phyloP scores from a whole-genome alignment of 1,284 basidiomycete species.

The Tylopilus orsonianus region DNA sequence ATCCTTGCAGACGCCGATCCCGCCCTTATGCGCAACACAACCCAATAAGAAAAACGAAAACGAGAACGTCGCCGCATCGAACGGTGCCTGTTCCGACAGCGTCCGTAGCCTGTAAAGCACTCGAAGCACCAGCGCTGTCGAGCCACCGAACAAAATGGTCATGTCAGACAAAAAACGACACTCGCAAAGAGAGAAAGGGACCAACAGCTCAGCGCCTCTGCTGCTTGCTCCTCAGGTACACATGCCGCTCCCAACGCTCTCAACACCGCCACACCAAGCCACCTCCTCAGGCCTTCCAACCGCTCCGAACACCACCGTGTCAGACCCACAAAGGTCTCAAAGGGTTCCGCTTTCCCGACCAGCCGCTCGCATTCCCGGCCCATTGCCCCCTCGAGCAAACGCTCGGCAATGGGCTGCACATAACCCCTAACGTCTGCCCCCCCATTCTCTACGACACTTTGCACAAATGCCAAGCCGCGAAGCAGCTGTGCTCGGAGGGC shows the following conservation, averaged over 20 bases:
- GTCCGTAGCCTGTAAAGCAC: constrained; percentile 87
- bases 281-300: constrained; percentile 64
- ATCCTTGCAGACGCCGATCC: constrained; percentile 44
- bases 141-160: background rate
- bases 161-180: background rate
- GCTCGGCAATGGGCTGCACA: constrained; percentile 55
- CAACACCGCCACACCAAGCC: constrained; percentile 81
- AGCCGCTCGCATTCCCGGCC: constrained; percentile 53
- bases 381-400: constrained; percentile 68
- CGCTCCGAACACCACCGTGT: constrained; percentile 68
- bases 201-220: constrained; percentile 72
- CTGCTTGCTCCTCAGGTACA: constrained; percentile 72
- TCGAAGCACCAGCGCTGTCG: constrained; percentile 73
- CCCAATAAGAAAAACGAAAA: constrained; percentile 80
- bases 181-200: background rate
- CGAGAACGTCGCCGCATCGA: constrained; percentile 85
- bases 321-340: constrained; percentile 75
- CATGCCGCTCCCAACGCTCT: constrained; percentile 65
- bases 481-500: constrained; percentile 54
- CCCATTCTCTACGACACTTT: constrained; percentile 48
- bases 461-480: constrained; percentile 69
- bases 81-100: constrained; percentile 78
- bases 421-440: constrained; percentile 53
- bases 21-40: constrained; percentile 69
- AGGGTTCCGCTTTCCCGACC: constrained; percentile 51